These are phyloP conservation scores for Nicotiana sylvestris DNA, from an alignment of 257 asterid species.

Conservation along the genomic window DNA sequence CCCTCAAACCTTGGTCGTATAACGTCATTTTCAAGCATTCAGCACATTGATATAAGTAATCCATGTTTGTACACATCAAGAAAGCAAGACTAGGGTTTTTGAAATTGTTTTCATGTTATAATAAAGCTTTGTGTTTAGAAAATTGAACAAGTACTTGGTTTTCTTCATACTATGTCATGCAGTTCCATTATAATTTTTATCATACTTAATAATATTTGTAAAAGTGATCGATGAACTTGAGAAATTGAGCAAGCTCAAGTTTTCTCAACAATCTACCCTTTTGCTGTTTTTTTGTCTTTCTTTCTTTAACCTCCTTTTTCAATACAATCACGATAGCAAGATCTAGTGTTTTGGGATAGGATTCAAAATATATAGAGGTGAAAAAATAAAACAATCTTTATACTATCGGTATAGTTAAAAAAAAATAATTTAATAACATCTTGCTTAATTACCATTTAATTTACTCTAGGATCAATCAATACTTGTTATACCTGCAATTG, in stretches of 20 bases:
- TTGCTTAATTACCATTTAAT: neutral
- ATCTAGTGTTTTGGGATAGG: neutral
- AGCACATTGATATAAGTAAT: neutral
- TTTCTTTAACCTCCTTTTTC: neutral
- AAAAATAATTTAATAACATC: neutral
- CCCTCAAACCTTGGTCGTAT: neutral
- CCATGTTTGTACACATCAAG: neutral
- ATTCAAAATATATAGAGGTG: too few species aligned
- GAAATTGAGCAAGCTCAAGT: neutral
- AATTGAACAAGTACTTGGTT: neutral
- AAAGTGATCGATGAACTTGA: neutral
- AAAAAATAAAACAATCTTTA: too few species aligned
- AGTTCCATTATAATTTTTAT: neutral
- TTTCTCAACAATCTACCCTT: neutral
- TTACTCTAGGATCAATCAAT: too few species aligned
- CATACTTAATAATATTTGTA: neutral
- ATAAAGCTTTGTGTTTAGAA: neutral
- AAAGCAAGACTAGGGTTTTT: conserved; percentile 24
- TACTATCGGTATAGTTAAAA: too few species aligned
- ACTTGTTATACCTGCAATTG: neutral
- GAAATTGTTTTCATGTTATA: neutral
- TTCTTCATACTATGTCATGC: neutral
- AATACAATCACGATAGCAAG: neutral
- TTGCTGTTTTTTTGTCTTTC: neutral
- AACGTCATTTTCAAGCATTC: neutral